Base-by-base conservation (phyloP, 2,329 filamentous ascomycete species). In the Ampelomyces quisqualis region DNA sequence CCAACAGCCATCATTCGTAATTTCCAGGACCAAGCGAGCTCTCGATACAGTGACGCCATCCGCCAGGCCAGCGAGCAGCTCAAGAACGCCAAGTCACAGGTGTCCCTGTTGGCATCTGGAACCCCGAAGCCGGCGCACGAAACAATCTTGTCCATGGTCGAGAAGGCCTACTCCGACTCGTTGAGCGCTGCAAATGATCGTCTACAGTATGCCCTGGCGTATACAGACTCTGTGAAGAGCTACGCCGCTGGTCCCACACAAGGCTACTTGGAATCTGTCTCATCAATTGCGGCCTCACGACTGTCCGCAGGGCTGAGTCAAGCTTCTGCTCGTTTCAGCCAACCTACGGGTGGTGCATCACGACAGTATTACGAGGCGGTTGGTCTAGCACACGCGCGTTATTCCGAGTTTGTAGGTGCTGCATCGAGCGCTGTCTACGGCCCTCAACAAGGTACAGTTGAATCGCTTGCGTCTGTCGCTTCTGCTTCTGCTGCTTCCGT, bases 311-410 rank as follows among this genome's bases (percentile, higher is more conserved):
- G 85, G n/a, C 73, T 88, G 4, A 77, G 78, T 37, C 77, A 78
- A 61, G 88, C 87, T 5, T 85, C 85, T 37, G 77, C 82, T 23
- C 85, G 89, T 45, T 87, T 87, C 53, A 77, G 81, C 10, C 78
- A 83, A 27, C 78, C 83, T 2, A 82, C 84, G 1, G 71, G 78
- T 75, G 70, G 78, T 75, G 70, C 80, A 72, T 62, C 80, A 74
- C 62, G 83, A 76, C 72, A 85, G 42, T 91, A 91, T 67, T 90
- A 89, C 55, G 85, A 88, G 49, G 87, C 84, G 8, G 68, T 93
- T 17, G 88, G 88, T 19, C 67, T 88, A 30, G 88, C 89, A 1
- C 85, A 94, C 57, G 87, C 83, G 29, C 81, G 84, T 24, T 93
- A 93, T 65, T 82, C 84, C 4, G 84, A 84, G 34, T 91, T 93